Evolutionary conservation across 2,329 filamentous ascomycete species (phyloP), one percentile per base, ranked within the genome.

Genomic region (Fusarium incarnatum): DNA sequence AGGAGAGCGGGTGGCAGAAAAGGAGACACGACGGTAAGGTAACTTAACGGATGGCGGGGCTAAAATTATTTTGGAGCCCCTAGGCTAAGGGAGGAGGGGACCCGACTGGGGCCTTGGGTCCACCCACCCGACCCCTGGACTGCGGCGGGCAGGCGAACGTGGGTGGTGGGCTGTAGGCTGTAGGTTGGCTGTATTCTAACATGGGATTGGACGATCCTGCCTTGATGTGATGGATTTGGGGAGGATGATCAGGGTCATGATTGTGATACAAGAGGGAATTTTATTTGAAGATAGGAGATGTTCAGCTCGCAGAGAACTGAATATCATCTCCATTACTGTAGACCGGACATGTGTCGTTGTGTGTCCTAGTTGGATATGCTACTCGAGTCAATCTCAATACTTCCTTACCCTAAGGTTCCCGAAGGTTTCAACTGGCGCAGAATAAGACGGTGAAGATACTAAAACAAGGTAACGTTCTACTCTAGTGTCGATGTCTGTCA

Each of bases 11-110:
- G 68, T 67, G 67, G 73, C 65, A 73, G 73, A 74, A 78, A 79
- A 78, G 76, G 77, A 74, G 76, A 75, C 70, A 45, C 46, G 40
- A 44, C 40, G 52, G 40, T 45, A 68, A 76, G 49, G 49, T 52
- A 52, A 52, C 49, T 52, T 70, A 75, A 78, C 76, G 74, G 78
- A 81, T 80, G 79, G 80, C 78, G 80, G 80, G 80, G 80, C 78
- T 78, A 76, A 79, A 78, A 78, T 80, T 80, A 80, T 79, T 77
- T 74, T 76, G 75, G 76, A 75, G 71, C 73, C 73, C 70, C 68
- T 75, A 75, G 48, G 55, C 60, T 52, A 30, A 56, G 25, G 23
- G 25, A 54, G 56, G 56, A 30, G 28, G 56, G 58, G 50, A 54
- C 56, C 44, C 62, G 42, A 56, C 53, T 18, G 49, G 49, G 49